Percentiles rank a stretch among this genome's conserved stretches.
Evolutionary conservation across 345 rosid genomes (phyloP).

Genomic region (Atalantia buxifolia): DNA sequence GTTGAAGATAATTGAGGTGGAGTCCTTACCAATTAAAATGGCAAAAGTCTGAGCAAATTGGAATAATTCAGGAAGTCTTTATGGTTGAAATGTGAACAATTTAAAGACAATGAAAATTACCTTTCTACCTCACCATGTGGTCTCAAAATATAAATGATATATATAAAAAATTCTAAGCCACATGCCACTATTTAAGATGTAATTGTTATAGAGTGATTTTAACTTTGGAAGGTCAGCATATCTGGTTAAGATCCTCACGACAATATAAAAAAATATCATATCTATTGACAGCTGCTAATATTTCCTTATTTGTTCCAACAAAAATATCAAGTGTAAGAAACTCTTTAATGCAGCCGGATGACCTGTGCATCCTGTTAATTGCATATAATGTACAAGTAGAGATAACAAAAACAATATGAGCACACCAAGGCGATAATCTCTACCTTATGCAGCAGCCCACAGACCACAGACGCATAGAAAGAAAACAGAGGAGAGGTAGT

Average conservation of each 20-base stretch:
- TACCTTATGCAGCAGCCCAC: background rate
- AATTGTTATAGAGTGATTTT: background rate
- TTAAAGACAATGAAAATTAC: background rate
- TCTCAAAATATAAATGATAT: background rate
- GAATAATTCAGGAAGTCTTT: background rate
- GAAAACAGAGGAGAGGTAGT: background rate
- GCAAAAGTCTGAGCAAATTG: too few relatives aligned
- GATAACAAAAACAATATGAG: background rate
- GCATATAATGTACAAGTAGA: background rate
- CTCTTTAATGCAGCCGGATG: background rate
- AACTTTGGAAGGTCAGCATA: background rate
- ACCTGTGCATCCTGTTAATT: background rate
- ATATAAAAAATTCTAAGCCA: background rate
- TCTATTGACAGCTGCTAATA: background rate
- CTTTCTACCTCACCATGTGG: background rate
- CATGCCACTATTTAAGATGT: background rate
- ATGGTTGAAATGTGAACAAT: background rate
- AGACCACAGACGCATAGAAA: background rate
- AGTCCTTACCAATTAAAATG: slow-evolving; percentile 2
- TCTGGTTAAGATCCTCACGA: background rate
- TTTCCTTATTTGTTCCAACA: background rate
- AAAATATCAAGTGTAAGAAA: background rate
- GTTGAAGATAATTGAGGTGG: background rate
- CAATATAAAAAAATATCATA: background rate
- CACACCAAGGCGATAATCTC: background rate